Percentiles rank a stretch among this genome's conserved stretches.
Evolutionary conservation across 805 yeast genomes (phyloP).

Genomic region (Teunomyces stri): DNA sequence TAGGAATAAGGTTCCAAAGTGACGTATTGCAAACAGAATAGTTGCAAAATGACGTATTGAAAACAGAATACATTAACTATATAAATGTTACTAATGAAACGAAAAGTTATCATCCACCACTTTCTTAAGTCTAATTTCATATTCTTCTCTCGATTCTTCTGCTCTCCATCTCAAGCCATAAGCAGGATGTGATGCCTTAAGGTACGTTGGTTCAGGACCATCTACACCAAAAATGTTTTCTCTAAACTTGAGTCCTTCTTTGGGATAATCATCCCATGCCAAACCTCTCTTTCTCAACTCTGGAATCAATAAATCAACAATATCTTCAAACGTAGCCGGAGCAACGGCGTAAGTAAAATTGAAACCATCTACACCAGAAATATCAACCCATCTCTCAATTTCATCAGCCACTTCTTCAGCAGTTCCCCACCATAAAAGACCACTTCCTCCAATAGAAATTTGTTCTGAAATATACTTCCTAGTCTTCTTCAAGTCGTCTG

Average conservation of each 20-base stretch:
- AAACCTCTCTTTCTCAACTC: constrained; percentile 34
- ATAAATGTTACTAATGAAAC: neutral
- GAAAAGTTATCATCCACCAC: constrained; percentile 2
- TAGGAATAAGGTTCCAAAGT: neutral
- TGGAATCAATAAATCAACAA: constrained; percentile 36
- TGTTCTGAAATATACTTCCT: constrained; percentile 25
- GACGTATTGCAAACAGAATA: neutral
- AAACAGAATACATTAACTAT: too few species aligned
- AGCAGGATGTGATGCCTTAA: constrained; percentile 4
- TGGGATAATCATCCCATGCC: constrained; percentile 36
- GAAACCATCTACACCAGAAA: constrained; percentile 43
- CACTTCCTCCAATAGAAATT: constrained; percentile 28
- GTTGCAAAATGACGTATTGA: neutral
- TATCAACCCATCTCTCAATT: constrained; percentile 37
- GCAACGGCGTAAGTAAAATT: constrained; percentile 37
- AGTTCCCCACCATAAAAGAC: constrained; percentile 34
- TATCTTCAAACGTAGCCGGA: constrained; percentile 36
- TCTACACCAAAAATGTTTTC: constrained; percentile 33
- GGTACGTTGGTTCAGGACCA: constrained; percentile 13
- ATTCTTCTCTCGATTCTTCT: constrained; percentile 4
- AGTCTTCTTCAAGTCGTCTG: constrained; percentile 17
- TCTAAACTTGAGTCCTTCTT: constrained; percentile 32
- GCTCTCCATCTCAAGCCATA: constrained; percentile 6
- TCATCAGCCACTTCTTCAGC: constrained; percentile 38
- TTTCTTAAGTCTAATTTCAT: constrained; percentile 2